Evolutionary conservation across 768 basidiomycete species (phyloP), one percentile per base, ranked within the genome.

Genomic region (Leccinum subgranulosum): DNA sequence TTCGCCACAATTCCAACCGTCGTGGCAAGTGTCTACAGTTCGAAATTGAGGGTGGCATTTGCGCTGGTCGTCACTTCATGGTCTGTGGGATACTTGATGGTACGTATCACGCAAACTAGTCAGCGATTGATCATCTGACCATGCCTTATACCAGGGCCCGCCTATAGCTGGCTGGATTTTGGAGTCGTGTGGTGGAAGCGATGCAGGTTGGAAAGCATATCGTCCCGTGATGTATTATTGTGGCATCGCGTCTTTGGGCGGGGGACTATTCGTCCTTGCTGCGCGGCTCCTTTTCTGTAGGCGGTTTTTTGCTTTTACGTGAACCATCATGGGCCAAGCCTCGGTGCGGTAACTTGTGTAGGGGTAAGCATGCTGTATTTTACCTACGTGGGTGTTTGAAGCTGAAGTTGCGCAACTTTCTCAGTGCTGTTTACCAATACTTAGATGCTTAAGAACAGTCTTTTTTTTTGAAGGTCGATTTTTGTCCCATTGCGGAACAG

Each of bases 51-150:
- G 19, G 62, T 66, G n/a, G 72, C 73, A 1, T 66, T 76, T 39
- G 72, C 71, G 14, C 73, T 75, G 73, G 60, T 74, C 31, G 65
- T 70, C 28, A 67, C 70, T 0, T 74, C 69, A 4, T 74, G 72
- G 72, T 64, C 66, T 1, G 60, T 67, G 27, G 72, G 73, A 39
- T 73, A 71, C 41, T 49, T 69, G 7, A 56, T 65, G 54, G 64
- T 71, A 46, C 54, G 63, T 53, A 15, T 27, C 19, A 19, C 9
- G n/a, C 19, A 43, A 10, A 19, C n/a, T 19, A 43, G 41, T 43
- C n/a, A n/a, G n/a, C n/a, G 4, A 19, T 19, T 19, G 5, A 43
- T 6, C 19, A 5, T 43, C 41, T 41, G 41, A 41, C n/a, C 41
- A 11, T 19, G 4, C 19, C 41, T 41, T 11, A n/a, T n/a, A 25